Percentiles rank a stretch among this genome's conserved stretches.
These are phyloP conservation scores for Parascedosporium putredinis DNA, from an alignment of 2,329 filamentous ascomycete species.

Conservation along the genomic window DNA sequence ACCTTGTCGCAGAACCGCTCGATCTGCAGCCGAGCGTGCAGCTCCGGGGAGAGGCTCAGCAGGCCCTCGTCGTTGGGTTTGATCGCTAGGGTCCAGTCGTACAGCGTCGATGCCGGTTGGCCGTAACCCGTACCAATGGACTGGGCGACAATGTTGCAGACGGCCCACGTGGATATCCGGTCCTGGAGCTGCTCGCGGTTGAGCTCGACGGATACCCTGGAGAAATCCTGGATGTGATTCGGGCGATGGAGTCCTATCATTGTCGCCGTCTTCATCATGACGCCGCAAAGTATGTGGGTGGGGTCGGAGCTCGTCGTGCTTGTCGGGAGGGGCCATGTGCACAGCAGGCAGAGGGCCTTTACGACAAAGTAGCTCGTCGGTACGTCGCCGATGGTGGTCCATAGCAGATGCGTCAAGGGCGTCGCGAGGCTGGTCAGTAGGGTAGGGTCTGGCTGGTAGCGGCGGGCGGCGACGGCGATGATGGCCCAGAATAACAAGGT, in stretches of 20 bases:
- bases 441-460: slow-evolving; percentile 52
- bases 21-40: slow-evolving; percentile 59
- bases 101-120: slow-evolving; percentile 67
- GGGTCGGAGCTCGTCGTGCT: slow-evolving; percentile 71
- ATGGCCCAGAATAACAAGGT: slow-evolving; percentile 81
- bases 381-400: slow-evolving; percentile 67
- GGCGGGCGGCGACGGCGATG: slow-evolving; percentile 62
- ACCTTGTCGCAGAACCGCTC: slow-evolving; percentile 70
- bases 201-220: slow-evolving; percentile 61
- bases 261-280: slow-evolving; percentile 81
- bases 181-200: slow-evolving; percentile 73
- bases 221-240: slow-evolving; percentile 76
- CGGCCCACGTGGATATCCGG: slow-evolving; percentile 70
- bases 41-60: slow-evolving; percentile 47
- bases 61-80: slow-evolving; percentile 49
- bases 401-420: slow-evolving; percentile 60
- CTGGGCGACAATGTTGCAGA: slow-evolving; percentile 76
- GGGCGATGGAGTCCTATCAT: slow-evolving; percentile 74
- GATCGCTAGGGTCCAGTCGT: slow-evolving; percentile 61
- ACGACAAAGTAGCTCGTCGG: slow-evolving; percentile 72
- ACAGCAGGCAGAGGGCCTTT: slow-evolving; percentile 69
- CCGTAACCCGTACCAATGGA: slow-evolving; percentile 75
- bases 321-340: slow-evolving; percentile 75
- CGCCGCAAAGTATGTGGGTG: slow-evolving; percentile 69
- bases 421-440: slow-evolving; percentile 59